Evolutionary conservation across 2,329 filamentous ascomycete genomes (phyloP).

Genomic region (Colletotrichum incanum): DNA sequence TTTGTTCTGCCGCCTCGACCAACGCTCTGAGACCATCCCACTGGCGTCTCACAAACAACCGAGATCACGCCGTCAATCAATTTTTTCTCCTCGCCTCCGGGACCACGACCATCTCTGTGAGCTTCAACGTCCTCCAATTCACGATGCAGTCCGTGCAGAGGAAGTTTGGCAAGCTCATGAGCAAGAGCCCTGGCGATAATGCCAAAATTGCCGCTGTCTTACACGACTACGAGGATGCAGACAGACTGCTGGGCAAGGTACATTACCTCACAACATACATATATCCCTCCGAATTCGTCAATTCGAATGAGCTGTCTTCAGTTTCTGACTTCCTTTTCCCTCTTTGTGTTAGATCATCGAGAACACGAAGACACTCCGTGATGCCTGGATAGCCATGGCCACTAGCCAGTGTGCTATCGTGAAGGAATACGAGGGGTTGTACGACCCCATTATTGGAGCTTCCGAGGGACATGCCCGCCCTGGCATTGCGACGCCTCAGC

Average conservation of each 20-base stretch:
- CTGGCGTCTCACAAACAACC: not conserved
- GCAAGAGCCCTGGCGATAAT: conserved; percentile 79
- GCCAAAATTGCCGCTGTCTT: conserved; percentile 82
- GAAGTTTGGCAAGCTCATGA: conserved; percentile 81
- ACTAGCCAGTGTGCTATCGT: conserved; percentile 77
- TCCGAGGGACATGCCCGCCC: conserved; percentile 70
- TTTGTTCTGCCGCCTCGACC: not conserved
- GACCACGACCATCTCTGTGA: not conserved
- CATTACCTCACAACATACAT: conserved; percentile 44
- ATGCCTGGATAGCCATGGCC: conserved; percentile 83
- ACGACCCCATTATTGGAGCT: conserved; percentile 82
- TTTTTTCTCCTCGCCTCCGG: not conserved
- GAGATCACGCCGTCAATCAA: not conserved
- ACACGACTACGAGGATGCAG: conserved; percentile 85
- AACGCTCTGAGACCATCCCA: not conserved
- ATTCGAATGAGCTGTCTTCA: not conserved
- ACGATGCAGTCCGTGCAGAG: conserved; percentile 82
- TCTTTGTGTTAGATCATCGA: conserved; percentile 75
- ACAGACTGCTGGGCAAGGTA: conserved; percentile 82
- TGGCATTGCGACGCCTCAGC: conserved; percentile 73
- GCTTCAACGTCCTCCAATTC: conserved; percentile 9
- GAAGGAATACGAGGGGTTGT: conserved; percentile 79
- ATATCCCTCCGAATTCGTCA: conserved; percentile 34
- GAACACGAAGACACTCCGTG: conserved; percentile 82
- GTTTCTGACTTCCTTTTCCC: conserved; percentile 12